Evolutionary conservation across 1,139 yeast genomes (phyloP).

Genomic region (Pneumocystis oryctolagi): DNA sequence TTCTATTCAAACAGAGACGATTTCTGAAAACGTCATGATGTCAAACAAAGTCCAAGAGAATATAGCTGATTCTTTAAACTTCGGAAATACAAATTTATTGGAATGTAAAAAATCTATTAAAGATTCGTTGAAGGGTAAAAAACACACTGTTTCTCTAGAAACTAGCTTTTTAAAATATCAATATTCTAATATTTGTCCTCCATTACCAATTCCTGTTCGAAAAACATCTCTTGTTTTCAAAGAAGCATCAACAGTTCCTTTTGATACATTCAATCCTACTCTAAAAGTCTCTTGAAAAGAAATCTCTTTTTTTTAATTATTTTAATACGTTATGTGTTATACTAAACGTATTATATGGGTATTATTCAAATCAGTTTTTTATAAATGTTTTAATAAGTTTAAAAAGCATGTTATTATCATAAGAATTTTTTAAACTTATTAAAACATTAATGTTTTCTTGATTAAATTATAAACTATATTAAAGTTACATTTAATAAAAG

Average conservation of each 20-base stretch:
- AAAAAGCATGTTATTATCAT: too few species aligned
- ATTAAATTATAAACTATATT: too few species aligned
- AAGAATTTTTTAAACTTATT: too few species aligned
- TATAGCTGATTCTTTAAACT: neutral
- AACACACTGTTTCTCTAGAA: neutral
- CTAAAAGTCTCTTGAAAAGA: neutral
- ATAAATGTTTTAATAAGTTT: too few species aligned
- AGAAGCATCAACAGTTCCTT: neutral
- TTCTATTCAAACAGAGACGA: neutral
- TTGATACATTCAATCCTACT: neutral
- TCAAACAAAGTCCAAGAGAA: neutral
- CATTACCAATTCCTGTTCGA: neutral
- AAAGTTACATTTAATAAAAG: too few species aligned
- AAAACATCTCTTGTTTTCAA: neutral
- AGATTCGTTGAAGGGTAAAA: neutral
- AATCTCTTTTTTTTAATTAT: neutral
- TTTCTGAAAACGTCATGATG: neutral
- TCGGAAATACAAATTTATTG: neutral
- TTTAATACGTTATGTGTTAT: neutral
- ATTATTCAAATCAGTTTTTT: neutral
- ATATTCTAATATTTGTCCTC: neutral
- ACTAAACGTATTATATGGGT: neutral
- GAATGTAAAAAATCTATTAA: neutral
- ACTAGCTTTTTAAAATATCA: neutral
- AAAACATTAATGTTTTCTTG: too few species aligned